Percentiles rank a stretch among this genome's conserved stretches.
phyloP scores from a whole-genome alignment of 1,284 basidiomycete genomes.

The Cerioporus squamosus region DNA sequence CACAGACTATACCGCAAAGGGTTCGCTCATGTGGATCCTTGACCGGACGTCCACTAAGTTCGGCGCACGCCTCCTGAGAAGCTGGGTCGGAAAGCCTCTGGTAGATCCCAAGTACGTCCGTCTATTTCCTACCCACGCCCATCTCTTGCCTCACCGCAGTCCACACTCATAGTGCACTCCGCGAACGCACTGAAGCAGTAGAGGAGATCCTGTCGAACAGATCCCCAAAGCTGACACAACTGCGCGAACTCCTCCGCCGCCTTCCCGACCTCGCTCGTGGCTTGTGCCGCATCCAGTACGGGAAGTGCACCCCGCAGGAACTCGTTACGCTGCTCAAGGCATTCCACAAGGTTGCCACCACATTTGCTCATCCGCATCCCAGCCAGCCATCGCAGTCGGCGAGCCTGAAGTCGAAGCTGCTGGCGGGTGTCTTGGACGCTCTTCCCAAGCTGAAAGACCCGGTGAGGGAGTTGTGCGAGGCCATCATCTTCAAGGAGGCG shows the following conservation, averaged over 20 bases:
- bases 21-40: slow-evolving; percentile 86
- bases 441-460: slow-evolving; percentile 70
- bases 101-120: slow-evolving; percentile 69
- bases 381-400: slow-evolving; percentile 43
- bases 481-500: slow-evolving; percentile 70
- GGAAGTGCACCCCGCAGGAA: slow-evolving; percentile 89
- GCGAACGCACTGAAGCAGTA: slow-evolving; percentile 83
- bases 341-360: slow-evolving; percentile 73
- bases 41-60: slow-evolving; percentile 90
- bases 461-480: slow-evolving; percentile 59
- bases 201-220: slow-evolving; percentile 74
- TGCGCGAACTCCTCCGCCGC: slow-evolving; percentile 73
- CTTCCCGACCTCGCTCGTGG: slow-evolving; percentile 92
- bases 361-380: slow-evolving; percentile 49
- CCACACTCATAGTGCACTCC: slow-evolving; percentile 55
- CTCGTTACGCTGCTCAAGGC: slow-evolving; percentile 78
- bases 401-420: slow-evolving; percentile 65
- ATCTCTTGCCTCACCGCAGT: background rate
- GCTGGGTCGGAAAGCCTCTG: slow-evolving; percentile 89
- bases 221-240: slow-evolving; percentile 60
- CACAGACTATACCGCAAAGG: slow-evolving; percentile 75
- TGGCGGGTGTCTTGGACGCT: slow-evolving; percentile 74
- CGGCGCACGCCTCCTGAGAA: slow-evolving; percentile 82
- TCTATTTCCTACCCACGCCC: too few relatives aligned
- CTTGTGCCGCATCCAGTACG: slow-evolving; percentile 88